Base-by-base conservation (phyloP, 257 asterid genomes). In the Nicotiana tabacum region DNA sequence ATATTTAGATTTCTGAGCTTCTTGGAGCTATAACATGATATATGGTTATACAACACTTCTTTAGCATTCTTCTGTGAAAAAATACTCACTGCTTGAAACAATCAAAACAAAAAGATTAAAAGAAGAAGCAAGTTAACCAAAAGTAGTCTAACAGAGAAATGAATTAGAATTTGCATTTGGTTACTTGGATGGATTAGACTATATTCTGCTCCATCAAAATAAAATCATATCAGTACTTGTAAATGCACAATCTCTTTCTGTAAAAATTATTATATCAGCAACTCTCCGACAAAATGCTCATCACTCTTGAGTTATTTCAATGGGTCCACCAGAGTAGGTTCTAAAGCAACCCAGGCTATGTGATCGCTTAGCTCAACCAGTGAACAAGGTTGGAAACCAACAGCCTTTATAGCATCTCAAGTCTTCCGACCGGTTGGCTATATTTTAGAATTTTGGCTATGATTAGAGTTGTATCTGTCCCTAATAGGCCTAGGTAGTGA, bases 361-460 rank as follows among this genome's bases (percentile, higher is more conserved):
- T 1, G n/a, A 64, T 29, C 9, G 18, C 69, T 27, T 27, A 27
- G 37, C 69, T 64, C 69, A 29, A 65, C n/a, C 37, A 12, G 70
- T 29, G 70, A 65, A 39, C 70, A 12, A 65, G 39, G 30, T 27
- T 29, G 39, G 70, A 64, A 64, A 64, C 37, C 68, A 64, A 64
- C 9, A 64, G 69, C 29, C 37, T 21, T 64, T 27, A 64, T 77
- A 78, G 81, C 83, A 66, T 81, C 62, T 81, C 48, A 56, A 53
- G 65, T 78, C 83, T 53, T 66, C 37, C 4, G 4, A 64, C 37
- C 69, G 15, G 9, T 12, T 64, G 69, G 15, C 30, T 64, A 18
- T 27, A 10, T 4, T 64, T 64, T 27, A 11, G 37, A 16, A 27
- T 27, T 64, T 12, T 27, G 18, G 35, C 37, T 64, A 27, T 27